Base-by-base conservation (phyloP, 257 asterid genomes). In the Nicotiana otophora region DNA sequence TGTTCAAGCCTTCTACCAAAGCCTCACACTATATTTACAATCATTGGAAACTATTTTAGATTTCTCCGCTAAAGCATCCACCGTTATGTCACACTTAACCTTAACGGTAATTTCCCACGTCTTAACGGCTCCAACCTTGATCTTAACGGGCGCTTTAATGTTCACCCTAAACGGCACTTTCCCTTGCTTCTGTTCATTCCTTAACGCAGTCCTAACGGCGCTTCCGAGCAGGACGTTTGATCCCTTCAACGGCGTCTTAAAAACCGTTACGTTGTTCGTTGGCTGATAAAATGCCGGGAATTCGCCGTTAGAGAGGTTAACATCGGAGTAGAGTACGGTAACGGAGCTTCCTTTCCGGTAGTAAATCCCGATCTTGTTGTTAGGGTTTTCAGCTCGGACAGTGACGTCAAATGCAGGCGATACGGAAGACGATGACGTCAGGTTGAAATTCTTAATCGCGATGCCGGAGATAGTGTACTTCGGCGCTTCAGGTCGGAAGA, bases 261-360 rank as follows among this genome's bases (percentile, higher is more conserved):
- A 3, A 77, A 87, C 90, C 85, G 97, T 96, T 53, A 92, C 90
- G 80, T 94, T 96, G 72, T 81, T 91, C 60, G 86, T 83, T 84
- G 94, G 91, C 90, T 95, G 99, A 76, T 85, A 90, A 75, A 95
- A 92, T 9, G 51, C 97, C 10, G 97, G 95, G 64, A 89, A 66
- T 26, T 82, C 88, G 67, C 97, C 96, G 90, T 86, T 46, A 84
- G 91, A 69, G 36, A 94, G 81, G 5, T 4, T 85, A 30, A 92
- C 90, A 81, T 57, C 95, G 84, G 85, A 68, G 79, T 90, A 85
- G 34, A 75, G 74, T 8, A 94, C 91, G 64, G 34, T 80, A 8
- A 92, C 86, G 60, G 87, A 51, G 83, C 93, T 89, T 23, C 86
- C 91, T 1, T 84, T 77, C 78, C 65, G 57, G 34, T 92, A 92